Base-by-base conservation (phyloP, 345 rosid genomes). In the Syzygium aqueum region DNA sequence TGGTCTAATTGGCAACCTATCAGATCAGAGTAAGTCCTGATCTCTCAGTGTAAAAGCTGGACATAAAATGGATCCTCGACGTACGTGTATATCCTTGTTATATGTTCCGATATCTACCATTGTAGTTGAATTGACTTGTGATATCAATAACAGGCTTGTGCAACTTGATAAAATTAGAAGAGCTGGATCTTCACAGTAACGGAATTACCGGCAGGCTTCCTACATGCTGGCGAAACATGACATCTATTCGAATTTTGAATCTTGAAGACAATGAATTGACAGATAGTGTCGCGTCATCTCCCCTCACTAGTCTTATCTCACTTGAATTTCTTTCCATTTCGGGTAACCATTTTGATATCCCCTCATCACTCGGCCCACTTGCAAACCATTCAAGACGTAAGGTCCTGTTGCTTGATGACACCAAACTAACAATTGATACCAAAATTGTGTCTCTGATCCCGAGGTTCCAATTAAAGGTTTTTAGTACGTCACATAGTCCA, bases 181-280 rank as follows among this genome's bases (percentile, higher is more conserved):
- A 56, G n/a, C n/a, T 56, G 2, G 12, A 56, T 23, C 61, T 23
- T 56, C 9, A 12, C 61, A 3, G 0, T 23, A 56, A 56, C 0
- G 0, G 0, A 56, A 56, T 56, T 56, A 23, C n/a, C 0, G 13
- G 61, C 3, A 0, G 2, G n/a, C 61, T 56, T 56, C 61, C 61
- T 23, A 23, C n/a, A 56, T 57, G 28, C 25, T 57, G 28, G 63
- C 3, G 1, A 11, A 57, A 57, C 63, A 57, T 25, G 63, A 9
- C 63, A 6, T 57, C 63, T 25, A 57, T 25, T 57, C 28, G 63
- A 0, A 7, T 10, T 57, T 0, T 57, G 15, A 0, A 57, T 57
- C 61, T 56, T 23, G 12, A 0, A 9, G 5, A 56, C 5, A 56
- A 56, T 56, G 27, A 56, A 56, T 56, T 56, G 1, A 22, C 13